Conservation (phyloP, 2,329 filamentous ascomycete genomes). For the Sordariomycetes sp. region DNA sequence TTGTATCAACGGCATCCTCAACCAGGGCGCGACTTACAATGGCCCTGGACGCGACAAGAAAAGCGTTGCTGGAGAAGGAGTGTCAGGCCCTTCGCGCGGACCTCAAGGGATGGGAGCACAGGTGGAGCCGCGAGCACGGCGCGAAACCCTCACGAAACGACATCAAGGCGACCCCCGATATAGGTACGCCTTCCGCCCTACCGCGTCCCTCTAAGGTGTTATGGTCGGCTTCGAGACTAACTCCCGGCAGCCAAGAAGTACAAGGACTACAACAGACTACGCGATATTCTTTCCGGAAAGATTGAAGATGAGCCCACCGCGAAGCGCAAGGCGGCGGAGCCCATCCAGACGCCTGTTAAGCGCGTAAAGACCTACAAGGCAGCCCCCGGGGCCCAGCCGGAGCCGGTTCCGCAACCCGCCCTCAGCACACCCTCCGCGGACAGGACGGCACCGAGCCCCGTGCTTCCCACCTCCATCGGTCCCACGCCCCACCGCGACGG, state of each 20-base stretch:
- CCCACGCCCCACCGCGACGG: constrained; percentile 74
- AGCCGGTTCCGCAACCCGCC: constrained; percentile 7
- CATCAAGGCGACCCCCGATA: constrained; percentile 59
- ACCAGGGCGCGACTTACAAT: background rate
- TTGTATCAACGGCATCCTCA: background rate
- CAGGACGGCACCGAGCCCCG: constrained; percentile 35
- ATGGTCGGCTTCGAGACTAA: constrained; percentile 7
- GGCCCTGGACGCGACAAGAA: constrained; percentile 32
- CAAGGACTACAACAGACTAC: constrained; percentile 58
- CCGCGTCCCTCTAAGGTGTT: background rate
- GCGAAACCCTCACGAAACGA: constrained; percentile 60
- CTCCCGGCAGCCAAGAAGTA: constrained; percentile 49
- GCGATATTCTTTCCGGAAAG: constrained; percentile 45
- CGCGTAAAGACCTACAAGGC: constrained; percentile 17
- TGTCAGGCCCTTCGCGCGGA: constrained; percentile 48
- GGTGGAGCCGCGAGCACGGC: constrained; percentile 51
- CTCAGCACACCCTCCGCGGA: constrained; percentile 42
- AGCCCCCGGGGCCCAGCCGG: background rate
- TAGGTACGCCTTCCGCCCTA: constrained; percentile 33
- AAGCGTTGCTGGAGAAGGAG: constrained; percentile 30
- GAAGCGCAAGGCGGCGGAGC: constrained; percentile 26
- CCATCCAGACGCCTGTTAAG: constrained; percentile 36
- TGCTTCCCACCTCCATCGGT: constrained; percentile 48
- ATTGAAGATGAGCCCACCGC: constrained; percentile 20
- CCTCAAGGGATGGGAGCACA: constrained; percentile 61